phyloP scores from a whole-genome alignment of 345 rosid species.

The Fremontodendron californicum region DNA sequence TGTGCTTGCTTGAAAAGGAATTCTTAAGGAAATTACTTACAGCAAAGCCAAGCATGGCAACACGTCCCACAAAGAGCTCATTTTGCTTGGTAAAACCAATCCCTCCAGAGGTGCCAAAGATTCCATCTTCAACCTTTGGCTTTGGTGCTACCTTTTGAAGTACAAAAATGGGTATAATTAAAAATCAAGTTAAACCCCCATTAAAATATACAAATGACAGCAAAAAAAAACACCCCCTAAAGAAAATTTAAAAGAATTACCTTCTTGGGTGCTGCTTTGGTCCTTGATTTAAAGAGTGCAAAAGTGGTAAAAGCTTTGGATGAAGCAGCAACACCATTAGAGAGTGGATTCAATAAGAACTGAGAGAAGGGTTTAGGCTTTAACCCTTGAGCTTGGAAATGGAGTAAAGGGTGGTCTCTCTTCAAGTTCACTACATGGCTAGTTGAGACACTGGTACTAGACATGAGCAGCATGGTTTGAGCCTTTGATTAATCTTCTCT shows the following conservation, averaged over 20 bases:
- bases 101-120: constrained; percentile 95
- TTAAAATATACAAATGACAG: neutral
- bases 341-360: constrained; percentile 35
- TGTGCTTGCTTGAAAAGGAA: neutral
- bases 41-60: constrained; percentile 97
- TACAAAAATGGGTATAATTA: neutral
- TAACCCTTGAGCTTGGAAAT: constrained; percentile 45
- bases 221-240: neutral
- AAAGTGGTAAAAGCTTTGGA: constrained; percentile 32
- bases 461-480: constrained; percentile 74
- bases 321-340: constrained; percentile 22
- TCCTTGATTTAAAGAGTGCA: constrained; percentile 79
- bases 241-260: constrained; percentile 17
- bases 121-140: constrained; percentile 71
- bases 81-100: constrained; percentile 93
- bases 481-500: constrained; percentile 41
- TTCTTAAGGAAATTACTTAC: constrained; percentile 37
- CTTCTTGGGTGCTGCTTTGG: constrained; percentile 83
- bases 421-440: constrained; percentile 37
- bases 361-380: constrained; percentile 40
- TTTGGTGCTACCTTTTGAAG: constrained; percentile 37
- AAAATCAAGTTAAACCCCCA: neutral
- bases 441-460: constrained; percentile 60
- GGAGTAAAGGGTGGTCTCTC: constrained; percentile 47
- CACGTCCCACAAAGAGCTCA: constrained; percentile 96